Conservation (phyloP, 495 filamentous ascomycete species). For the Penicillium manginii region DNA sequence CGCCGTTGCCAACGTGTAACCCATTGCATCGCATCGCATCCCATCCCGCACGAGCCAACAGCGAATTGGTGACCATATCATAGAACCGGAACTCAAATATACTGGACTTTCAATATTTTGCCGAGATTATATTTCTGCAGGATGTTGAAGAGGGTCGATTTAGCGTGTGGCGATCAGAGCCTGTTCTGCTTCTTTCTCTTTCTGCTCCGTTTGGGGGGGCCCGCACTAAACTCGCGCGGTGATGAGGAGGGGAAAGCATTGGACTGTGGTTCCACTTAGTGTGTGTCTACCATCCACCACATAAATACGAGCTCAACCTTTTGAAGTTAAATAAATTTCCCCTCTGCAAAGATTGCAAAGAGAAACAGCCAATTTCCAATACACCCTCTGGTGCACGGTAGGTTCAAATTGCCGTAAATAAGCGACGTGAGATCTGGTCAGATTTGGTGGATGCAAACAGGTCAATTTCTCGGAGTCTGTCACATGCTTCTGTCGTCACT, state of each 20-base stretch:
- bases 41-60: constrained; percentile 10
- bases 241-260: constrained; percentile 4
- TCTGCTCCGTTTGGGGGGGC: constrained; percentile 35
- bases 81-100: not conserved
- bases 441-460: constrained; percentile 25
- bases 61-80: constrained; percentile 3
- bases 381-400: not conserved
- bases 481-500: constrained; percentile 40
- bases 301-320: constrained; percentile 20
- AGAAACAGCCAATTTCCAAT: not conserved
- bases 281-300: not conserved
- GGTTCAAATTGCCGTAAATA: not conserved
- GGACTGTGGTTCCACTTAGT: constrained; percentile 22
- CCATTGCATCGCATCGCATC: too few species aligned
- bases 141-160: not conserved
- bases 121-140: not conserved
- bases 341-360: not conserved
- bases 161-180: constrained; percentile 18
- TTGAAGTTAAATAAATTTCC: not conserved
- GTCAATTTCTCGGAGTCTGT: constrained; percentile 25
- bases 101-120: not conserved
- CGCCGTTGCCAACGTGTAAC: constrained; percentile 5
- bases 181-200: constrained; percentile 33
- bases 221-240: constrained; percentile 18
- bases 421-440: not conserved